These are phyloP conservation scores for Sphaceloma murrayae DNA, from an alignment of 2,329 filamentous ascomycete species.

Conservation along the genomic window DNA sequence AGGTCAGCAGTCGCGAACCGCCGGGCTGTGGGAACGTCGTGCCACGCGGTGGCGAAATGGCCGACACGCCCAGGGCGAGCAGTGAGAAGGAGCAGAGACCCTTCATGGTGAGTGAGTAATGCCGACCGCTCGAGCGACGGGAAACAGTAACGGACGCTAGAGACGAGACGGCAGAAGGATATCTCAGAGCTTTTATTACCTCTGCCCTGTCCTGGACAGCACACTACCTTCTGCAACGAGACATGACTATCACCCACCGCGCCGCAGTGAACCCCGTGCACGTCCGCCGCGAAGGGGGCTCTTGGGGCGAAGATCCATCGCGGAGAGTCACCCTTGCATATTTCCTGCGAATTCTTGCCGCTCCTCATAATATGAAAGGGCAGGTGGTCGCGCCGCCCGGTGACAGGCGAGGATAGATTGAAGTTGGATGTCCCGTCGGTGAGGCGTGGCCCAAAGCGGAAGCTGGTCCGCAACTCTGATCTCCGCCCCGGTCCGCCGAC, in stretches of 20 bases:
- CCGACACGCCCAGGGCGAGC: conserved; percentile 1
- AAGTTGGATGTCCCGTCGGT: background rate
- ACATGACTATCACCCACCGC: background rate
- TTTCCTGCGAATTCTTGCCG: too few species aligned
- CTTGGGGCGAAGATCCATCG: conserved; percentile 3
- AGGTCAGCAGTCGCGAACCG: conserved; percentile 48
- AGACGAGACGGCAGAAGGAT: too few species aligned
- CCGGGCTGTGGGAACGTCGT: conserved; percentile 24
- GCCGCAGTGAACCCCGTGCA: background rate
- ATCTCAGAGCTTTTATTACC: background rate
- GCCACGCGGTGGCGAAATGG: conserved; percentile 3
- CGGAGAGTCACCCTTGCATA: too few species aligned
- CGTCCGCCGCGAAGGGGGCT: background rate
- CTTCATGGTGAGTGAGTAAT: conserved; percentile 9
- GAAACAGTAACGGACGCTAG: too few species aligned
- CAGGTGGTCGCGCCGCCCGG: background rate
- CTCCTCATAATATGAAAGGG: too few species aligned
- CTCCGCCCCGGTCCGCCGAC: conserved; percentile 5
- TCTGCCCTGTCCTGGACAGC: background rate
- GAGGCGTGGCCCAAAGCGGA: conserved; percentile 6
- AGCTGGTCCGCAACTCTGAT: conserved; percentile 8
- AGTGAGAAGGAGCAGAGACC: conserved; percentile 4
- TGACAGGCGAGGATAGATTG: background rate
- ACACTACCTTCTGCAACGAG: conserved; percentile 10
- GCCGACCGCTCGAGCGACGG: background rate